These are phyloP conservation scores for Fusarium sublunatum DNA, from an alignment of 2,329 filamentous ascomycete genomes.

Conservation along the genomic window DNA sequence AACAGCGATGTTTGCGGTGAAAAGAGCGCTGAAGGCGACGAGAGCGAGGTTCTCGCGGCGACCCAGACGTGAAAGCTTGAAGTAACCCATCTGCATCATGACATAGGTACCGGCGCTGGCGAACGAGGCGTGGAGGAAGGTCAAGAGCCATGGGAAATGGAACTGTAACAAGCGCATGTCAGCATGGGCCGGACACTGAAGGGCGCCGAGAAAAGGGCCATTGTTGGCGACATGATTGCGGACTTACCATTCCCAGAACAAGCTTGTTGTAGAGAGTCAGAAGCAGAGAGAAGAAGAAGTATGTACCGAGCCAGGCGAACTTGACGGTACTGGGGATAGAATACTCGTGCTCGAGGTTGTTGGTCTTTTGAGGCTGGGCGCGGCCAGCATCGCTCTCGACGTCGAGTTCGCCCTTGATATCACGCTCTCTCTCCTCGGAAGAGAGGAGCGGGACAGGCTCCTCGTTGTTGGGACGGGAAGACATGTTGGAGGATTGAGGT, in stretches of 20 bases:
- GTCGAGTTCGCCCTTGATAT: conserved; percentile 49
- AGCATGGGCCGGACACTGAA: conserved; percentile 13
- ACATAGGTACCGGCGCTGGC: conserved; percentile 66
- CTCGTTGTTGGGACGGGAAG: conserved; percentile 48
- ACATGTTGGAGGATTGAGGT: conserved; percentile 43
- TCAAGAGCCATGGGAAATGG: conserved; percentile 70
- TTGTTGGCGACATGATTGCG: neutral
- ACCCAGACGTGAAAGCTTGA: conserved; percentile 64
- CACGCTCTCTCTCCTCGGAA: conserved; percentile 48
- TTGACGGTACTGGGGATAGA: conserved; percentile 58
- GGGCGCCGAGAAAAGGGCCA: neutral
- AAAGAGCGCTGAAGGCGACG: conserved; percentile 68
- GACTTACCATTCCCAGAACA: conserved; percentile 62
- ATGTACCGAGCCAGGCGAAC: conserved; percentile 62
- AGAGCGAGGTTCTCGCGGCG: conserved; percentile 66
- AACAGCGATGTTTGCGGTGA: conserved; percentile 72
- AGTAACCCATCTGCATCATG: conserved; percentile 63
- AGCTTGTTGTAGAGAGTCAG: conserved; percentile 71
- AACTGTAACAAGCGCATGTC: conserved; percentile 56
- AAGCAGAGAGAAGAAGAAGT: conserved; percentile 61
- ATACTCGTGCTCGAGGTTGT: conserved; percentile 59
- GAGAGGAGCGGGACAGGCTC: conserved; percentile 49
- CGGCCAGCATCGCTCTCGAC: conserved; percentile 49
- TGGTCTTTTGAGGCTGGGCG: conserved; percentile 45
- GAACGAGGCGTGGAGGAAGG: conserved; percentile 67